Evolutionary conservation across 78 protist species (phyloP), one percentile per base, ranked within the genome.

Genomic region (Cyanophora paradoxa): DNA sequence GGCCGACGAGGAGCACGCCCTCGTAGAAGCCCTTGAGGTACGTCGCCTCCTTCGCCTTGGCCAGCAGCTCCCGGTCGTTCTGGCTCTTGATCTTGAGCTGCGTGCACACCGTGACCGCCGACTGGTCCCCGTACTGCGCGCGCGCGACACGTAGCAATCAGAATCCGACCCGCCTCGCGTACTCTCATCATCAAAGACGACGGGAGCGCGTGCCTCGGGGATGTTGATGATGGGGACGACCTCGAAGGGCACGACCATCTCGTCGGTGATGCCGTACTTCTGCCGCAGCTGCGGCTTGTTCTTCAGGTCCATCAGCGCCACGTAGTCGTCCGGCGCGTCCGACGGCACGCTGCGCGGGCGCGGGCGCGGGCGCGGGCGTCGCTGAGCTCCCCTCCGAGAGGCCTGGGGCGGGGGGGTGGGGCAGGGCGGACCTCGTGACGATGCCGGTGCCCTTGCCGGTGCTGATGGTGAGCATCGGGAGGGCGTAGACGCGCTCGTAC

Each of bases 241-340:
- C 31, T 88, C 95, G 68, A 89, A 90, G 42, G 93, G 93, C 20
- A 87, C 61, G 33, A 86, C 81, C 88, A 72, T 75, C 78, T 83
- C 92, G 36, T 80, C 88, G 46, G 41, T 57, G 41, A 80, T 11
- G 40, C 81, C 81, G 58, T 75, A 68, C 73, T 83, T 62, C 44
- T 76, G 78, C 17, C 82, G 42, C 19, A 76, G 34, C 72, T 84
- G 86, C 22, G 69, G 76, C 86, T 95, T 95, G 26, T 77, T 73
- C 72, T 90, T 89, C 56, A 96, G 82, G 76, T 96, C 97, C 26
- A 50, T 72, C 54, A 90, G 75, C 34, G 94, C 88, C n/a, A 88
- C 89, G 78, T 85, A 96, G 73, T 97, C 99, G 71, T 93, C 99
- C 41, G 99, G 99, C 20, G 99, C 81, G 59, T 98, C 99, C 1